These are phyloP conservation scores for Candida sphagnicola DNA, from an alignment of 805 yeast genomes.

Conservation along the genomic window DNA sequence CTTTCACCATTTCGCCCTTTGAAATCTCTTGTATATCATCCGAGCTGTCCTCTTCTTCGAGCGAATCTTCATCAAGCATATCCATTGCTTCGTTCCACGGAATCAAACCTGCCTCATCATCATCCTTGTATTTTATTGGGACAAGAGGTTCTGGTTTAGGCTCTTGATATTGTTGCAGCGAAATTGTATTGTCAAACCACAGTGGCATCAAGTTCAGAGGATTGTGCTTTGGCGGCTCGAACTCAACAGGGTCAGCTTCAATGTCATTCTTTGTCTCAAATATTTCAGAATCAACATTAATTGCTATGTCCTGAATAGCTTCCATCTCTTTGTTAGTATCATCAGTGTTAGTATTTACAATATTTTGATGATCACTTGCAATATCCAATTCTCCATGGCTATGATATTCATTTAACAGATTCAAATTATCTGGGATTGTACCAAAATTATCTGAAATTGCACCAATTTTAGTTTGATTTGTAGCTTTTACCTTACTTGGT, in stretches of 20 bases:
- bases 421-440: too few species aligned
- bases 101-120: slow-evolving; percentile 47
- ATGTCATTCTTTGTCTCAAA: slow-evolving; percentile 5
- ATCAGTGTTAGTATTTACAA: too few species aligned
- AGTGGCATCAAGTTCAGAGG: slow-evolving; percentile 7
- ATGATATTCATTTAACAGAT: too few species aligned
- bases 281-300: background rate
- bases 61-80: slow-evolving; percentile 12
- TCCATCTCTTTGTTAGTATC: too few species aligned
- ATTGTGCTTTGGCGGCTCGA: slow-evolving; percentile 7
- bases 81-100: slow-evolving; percentile 48
- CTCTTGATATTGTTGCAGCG: slow-evolving; percentile 4
- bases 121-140: slow-evolving; percentile 20
- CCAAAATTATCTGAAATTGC: too few species aligned
- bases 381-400: too few species aligned
- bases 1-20: background rate
- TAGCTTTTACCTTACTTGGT: too few species aligned
- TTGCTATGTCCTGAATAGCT: too few species aligned
- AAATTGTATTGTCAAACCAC: slow-evolving; percentile 9
- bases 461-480: too few species aligned
- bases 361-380: too few species aligned
- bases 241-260: slow-evolving; percentile 6
- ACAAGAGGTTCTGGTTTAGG: background rate
- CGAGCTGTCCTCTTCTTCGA: slow-evolving; percentile 9
- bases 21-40: slow-evolving; percentile 13